Conservation (phyloP, 192 early-diverging fungal genomes). For the Entomortierella parvispora region DNA sequence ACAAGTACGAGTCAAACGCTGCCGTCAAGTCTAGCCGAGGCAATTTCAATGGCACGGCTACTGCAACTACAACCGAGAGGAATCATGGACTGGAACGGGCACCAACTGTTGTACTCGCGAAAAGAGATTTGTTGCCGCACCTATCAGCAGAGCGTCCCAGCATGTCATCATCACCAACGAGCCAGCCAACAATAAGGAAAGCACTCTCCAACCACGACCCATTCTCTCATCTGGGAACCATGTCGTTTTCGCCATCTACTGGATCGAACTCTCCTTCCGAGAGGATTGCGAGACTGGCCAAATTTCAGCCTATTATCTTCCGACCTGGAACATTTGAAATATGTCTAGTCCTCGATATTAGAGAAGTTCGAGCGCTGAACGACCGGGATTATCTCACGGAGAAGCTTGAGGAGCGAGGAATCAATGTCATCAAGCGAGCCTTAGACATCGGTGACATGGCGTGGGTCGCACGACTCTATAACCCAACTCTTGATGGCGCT, state of each 20-base stretch:
- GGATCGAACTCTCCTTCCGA: neutral
- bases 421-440: conserved; percentile 65
- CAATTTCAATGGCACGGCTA: neutral
- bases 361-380: conserved; percentile 76
- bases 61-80: neutral
- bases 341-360: conserved; percentile 79
- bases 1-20: neutral
- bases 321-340: conserved; percentile 70
- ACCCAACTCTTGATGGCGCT: conserved; percentile 11
- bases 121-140: too few species aligned
- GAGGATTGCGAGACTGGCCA: conserved; percentile 12
- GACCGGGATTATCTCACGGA: conserved; percentile 81
- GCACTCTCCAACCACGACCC: neutral
- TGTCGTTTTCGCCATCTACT: neutral
- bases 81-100: too few species aligned
- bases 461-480: conserved; percentile 79
- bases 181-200: neutral
- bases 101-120: too few species aligned
- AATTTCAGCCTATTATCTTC: conserved; percentile 34
- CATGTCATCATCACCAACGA: neutral
- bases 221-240: conserved; percentile 5
- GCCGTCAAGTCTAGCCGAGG: neutral
- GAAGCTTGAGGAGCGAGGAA: conserved; percentile 67
- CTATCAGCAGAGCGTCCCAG: neutral
- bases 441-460: conserved; percentile 89